Base-by-base conservation (phyloP, 2,329 filamentous ascomycete genomes). In the Shiraia sp. region DNA sequence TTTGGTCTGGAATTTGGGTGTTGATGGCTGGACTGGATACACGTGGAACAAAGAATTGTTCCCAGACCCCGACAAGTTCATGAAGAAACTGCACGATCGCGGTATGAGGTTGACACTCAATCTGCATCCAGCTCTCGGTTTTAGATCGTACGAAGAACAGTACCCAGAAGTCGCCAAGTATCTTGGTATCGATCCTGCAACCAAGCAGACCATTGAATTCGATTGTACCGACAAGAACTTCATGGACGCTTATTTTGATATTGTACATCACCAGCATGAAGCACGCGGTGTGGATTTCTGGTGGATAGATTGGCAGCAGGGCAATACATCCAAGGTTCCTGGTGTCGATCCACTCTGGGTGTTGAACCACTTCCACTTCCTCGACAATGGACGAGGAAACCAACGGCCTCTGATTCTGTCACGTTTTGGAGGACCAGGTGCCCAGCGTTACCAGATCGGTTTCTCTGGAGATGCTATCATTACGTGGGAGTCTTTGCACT, bases 281-380 rank as follows among this genome's bases (percentile, higher is more conserved):
- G 69, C 76, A 1, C 68, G 79, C 7, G 81, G 79, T 1, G 72
- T 76, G 15, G 81, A 85, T 54, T 83, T 86, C 42, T 84, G 81
- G 80, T 86, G 82, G 82, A 74, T 85, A 19, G 82, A 86, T 58
- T 86, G 82, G 82, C 82, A 86, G 60, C 82, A 85, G 59, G 82
- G 82, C 1, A 66, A 71, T 2, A 69, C 73, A 41, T 80, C 80
- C 1, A 72, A 73, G 24, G 72, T 83, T 5, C 76, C 74, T 0
- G 80, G 80, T 1, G 68, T 85, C 2, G 82, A 85, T 58, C 82
- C 82, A 0, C 68, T 86, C 0, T 85, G 82, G 82, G 66, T 84
- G 16, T 72, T 85, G 14, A 86, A 85, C 53, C 82, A 86, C 57
- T 85, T 79, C 54, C 80, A 85, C 41, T 85, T 79, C 57, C 66